phyloP scores from a whole-genome alignment of 345 rosid genomes.

The Carallia pectinifolia region DNA sequence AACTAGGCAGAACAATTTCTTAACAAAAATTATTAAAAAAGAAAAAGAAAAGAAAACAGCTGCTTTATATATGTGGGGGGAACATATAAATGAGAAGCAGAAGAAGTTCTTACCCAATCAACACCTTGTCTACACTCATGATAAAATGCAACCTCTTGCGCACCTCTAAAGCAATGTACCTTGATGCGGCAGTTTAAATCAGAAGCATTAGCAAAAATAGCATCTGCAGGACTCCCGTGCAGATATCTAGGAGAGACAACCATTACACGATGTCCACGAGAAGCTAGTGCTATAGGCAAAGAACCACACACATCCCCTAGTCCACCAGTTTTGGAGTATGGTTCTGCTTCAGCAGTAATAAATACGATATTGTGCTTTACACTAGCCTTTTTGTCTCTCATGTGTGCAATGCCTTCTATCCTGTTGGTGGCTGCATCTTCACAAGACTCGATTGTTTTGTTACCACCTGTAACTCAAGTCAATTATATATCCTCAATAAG shows the following conservation, averaged over 20 bases:
- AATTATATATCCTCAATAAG: not conserved
- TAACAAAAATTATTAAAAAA: not conserved
- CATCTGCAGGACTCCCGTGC: constrained; percentile 59
- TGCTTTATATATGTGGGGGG: not conserved
- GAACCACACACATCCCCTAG: constrained; percentile 97
- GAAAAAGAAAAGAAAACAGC: not conserved
- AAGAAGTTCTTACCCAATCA: constrained; percentile 71
- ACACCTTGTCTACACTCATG: constrained; percentile 89
- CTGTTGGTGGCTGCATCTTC: constrained; percentile 22
- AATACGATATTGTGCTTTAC: constrained; percentile 55
- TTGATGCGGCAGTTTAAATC: constrained; percentile 46
- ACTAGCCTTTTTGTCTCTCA: constrained; percentile 27
- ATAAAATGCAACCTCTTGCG: constrained; percentile 76
- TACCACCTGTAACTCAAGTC: constrained; percentile 37
- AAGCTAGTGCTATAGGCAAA: constrained; percentile 76
- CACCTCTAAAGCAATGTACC: constrained; percentile 69
- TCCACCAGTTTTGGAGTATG: constrained; percentile 98
- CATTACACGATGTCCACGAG: constrained; percentile 91
- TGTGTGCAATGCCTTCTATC: constrained; percentile 35
- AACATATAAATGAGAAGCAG: constrained; percentile 4
- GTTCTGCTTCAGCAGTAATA: constrained; percentile 91
- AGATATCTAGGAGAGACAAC: constrained; percentile 82
- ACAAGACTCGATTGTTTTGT: constrained; percentile 22
- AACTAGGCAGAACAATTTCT: not conserved
- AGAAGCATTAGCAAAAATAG: constrained; percentile 42